phyloP scores from a whole-genome alignment of 352 stramenopile genomes.

The Phytophthora constricta region DNA sequence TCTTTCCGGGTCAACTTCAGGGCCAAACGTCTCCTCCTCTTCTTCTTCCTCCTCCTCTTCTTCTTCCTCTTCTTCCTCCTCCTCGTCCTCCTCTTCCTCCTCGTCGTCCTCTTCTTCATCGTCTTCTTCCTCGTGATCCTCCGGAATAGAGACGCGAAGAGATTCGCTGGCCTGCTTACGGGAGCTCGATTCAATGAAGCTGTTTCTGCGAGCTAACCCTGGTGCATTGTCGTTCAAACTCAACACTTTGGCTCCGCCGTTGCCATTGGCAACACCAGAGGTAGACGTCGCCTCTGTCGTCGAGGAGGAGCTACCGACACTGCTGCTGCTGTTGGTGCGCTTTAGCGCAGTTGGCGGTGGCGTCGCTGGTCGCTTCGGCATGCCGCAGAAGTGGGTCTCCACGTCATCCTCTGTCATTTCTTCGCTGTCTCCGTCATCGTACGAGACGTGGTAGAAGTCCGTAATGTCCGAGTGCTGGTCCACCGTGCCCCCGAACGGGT shows the following conservation, averaged over 20 bases:
- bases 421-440: conserved; percentile 82
- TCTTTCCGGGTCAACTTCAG: conserved; percentile 33
- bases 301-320: conserved; percentile 10
- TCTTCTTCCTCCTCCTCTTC: conserved; percentile 31
- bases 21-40: conserved; percentile 9
- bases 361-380: conserved; percentile 22
- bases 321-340: conserved; percentile 26
- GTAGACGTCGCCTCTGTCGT: conserved; percentile 3
- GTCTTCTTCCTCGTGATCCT: conserved; percentile 14
- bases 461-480: conserved; percentile 55
- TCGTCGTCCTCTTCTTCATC: conserved; percentile 28
- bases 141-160: conserved; percentile 30
- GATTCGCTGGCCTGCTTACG: conserved; percentile 24
- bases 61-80: conserved; percentile 23
- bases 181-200: conserved; percentile 5
- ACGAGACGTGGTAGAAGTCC: conserved; percentile 78
- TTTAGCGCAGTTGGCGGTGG: conserved; percentile 9
- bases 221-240: conserved; percentile 57
- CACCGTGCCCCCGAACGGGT: conserved; percentile 68
- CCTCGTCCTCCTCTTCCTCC: conserved; percentile 27
- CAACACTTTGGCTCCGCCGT: conserved; percentile 40
- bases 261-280: conserved; percentile 6
- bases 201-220: conserved; percentile 23
- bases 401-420: conserved; percentile 85
- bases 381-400: conserved; percentile 41